These are phyloP conservation scores for Penicillium psychrofluorescens DNA, from an alignment of 495 filamentous ascomycete species.

Conservation along the genomic window DNA sequence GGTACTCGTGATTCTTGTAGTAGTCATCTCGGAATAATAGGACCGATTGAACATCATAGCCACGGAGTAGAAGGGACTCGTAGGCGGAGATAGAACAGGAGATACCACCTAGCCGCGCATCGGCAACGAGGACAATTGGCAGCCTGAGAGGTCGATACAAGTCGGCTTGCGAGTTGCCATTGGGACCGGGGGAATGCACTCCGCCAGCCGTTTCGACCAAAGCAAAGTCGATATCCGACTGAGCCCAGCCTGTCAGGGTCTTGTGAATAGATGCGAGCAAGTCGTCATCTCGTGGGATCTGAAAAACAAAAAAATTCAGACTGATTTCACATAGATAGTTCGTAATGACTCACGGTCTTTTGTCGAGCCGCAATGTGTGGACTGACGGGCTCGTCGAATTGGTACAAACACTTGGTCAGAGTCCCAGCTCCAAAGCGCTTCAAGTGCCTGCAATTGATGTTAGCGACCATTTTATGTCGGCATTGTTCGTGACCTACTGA, in stretches of 20 bases:
- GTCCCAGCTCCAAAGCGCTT: slow-evolving; percentile 41
- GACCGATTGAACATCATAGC: slow-evolving; percentile 64
- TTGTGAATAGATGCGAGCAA: slow-evolving; percentile 39
- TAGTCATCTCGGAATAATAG: slow-evolving; percentile 53
- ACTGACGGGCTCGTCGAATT: slow-evolving; percentile 64
- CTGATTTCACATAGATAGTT: not conserved
- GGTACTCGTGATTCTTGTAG: slow-evolving; percentile 59
- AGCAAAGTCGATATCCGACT: slow-evolving; percentile 30
- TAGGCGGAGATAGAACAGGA: slow-evolving; percentile 67
- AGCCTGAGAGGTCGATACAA: slow-evolving; percentile 62
- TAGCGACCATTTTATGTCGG: not conserved
- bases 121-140: slow-evolving; percentile 65
- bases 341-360: slow-evolving; percentile 18
- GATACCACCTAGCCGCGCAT: slow-evolving; percentile 66
- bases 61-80: slow-evolving; percentile 63
- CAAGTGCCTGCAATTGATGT: slow-evolving; percentile 43
- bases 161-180: slow-evolving; percentile 68
- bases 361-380: slow-evolving; percentile 60
- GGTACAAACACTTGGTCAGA: slow-evolving; percentile 53
- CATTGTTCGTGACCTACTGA: slow-evolving; percentile 30
- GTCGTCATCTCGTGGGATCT: slow-evolving; percentile 40
- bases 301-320: slow-evolving; percentile 8
- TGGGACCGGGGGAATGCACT: slow-evolving; percentile 65
- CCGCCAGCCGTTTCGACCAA: slow-evolving; percentile 75
- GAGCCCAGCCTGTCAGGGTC: slow-evolving; percentile 37